Conservation (phyloP, 2,329 filamentous ascomycete species). For the Zymoseptoria pseudotritici region DNA sequence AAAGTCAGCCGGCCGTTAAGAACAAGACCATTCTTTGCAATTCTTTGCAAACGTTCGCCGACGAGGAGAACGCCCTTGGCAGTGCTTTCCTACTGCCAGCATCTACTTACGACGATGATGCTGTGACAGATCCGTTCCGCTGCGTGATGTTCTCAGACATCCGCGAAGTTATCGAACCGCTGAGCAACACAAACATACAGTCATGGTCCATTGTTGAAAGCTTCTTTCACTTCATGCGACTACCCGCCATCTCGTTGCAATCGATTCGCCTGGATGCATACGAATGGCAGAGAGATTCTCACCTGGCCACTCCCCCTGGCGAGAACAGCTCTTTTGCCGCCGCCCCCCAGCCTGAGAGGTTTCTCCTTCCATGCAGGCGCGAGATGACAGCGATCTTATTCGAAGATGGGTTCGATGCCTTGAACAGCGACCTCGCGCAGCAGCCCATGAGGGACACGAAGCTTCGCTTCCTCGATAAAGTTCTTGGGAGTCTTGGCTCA, state of each 20-base stretch:
- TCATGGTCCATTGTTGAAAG: constrained; percentile 54
- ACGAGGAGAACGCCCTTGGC: constrained; percentile 46
- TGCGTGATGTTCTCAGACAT: constrained; percentile 76
- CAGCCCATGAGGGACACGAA: not conserved
- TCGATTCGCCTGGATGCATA: constrained; percentile 32
- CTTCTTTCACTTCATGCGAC: constrained; percentile 44
- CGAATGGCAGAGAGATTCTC: constrained; percentile 5
- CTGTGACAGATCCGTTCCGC: constrained; percentile 60
- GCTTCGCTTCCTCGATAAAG: constrained; percentile 28
- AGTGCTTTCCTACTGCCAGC: constrained; percentile 29
- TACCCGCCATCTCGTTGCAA: constrained; percentile 49
- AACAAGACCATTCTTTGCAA: not conserved
- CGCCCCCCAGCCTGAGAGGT: not conserved
- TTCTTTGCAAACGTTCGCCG: constrained; percentile 33
- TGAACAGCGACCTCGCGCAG: not conserved
- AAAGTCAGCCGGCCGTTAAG: constrained; percentile 30
- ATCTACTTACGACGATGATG: constrained; percentile 69
- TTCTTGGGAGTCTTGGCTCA: constrained; percentile 46
- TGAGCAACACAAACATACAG: constrained; percentile 29
- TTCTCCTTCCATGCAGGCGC: not conserved
- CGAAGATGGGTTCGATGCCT: constrained; percentile 2
- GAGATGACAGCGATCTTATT: constrained; percentile 13
- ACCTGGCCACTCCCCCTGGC: constrained; percentile 1
- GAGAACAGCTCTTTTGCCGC: not conserved
- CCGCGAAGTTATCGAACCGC: constrained; percentile 50